Percentiles rank a stretch among this genome's conserved stretches.
Conservation (phyloP, 108 stramenopile species). For the Stephanodiscus triporus region DNA sequence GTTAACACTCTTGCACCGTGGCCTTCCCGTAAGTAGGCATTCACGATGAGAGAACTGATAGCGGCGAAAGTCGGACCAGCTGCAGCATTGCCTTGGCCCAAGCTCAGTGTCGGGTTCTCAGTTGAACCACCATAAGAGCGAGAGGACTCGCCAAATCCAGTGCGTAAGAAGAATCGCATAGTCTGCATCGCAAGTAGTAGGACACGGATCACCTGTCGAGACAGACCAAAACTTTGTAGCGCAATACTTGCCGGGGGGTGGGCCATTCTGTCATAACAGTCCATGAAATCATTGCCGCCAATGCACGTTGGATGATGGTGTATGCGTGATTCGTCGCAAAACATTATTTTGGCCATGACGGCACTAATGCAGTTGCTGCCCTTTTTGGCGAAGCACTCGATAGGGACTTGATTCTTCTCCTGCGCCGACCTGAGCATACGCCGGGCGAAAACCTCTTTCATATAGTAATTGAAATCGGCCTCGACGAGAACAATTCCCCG, state of each 20-base stretch:
- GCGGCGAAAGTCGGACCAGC: neutral
- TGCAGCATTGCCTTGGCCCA: slow-evolving; percentile 15
- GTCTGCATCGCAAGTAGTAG: neutral
- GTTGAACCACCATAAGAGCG: neutral
- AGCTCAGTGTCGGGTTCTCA: neutral
- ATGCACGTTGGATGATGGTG: neutral
- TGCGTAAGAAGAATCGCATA: neutral
- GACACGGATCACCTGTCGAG: neutral
- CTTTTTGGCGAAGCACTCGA: neutral
- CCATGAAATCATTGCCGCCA: neutral
- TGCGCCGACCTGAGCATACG: too few species aligned
- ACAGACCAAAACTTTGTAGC: neutral
- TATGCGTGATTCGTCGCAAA: neutral
- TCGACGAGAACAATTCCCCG: too few species aligned
- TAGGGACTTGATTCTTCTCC: too few species aligned
- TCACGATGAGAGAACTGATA: neutral
- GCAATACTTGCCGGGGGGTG: neutral
- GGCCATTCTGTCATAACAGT: neutral
- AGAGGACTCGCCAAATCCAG: neutral
- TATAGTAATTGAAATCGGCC: too few species aligned
- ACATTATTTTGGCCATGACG: neutral
- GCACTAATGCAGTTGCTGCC: neutral
- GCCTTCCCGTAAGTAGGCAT: slow-evolving; percentile 1
- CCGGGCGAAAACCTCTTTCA: too few species aligned
- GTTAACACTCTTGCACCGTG: neutral